phyloP scores from a whole-genome alignment of 2,329 filamentous ascomycete species.

The Fusarium fujikuroi region DNA sequence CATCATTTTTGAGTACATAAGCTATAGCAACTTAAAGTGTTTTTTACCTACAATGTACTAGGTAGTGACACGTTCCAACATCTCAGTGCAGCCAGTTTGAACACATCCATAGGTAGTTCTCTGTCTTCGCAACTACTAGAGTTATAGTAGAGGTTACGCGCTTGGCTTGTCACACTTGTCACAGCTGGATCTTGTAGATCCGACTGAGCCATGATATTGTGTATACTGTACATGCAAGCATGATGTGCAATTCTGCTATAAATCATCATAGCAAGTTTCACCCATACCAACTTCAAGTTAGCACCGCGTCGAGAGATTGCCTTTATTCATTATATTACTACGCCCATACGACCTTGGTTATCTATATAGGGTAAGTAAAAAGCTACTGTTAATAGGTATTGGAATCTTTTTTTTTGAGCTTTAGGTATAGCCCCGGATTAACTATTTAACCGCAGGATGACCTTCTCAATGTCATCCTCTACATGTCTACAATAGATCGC shows the following conservation, averaged over 20 bases:
- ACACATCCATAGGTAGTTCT: too few relatives aligned
- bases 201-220: not conserved
- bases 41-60: not conserved
- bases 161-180: not conserved
- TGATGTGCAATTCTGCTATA: too few relatives aligned
- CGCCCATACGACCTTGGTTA: not conserved
- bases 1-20: not conserved
- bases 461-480: not conserved
- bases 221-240: not conserved
- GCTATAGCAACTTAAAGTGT: not conserved
- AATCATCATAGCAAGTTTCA: not conserved
- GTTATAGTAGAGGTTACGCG: not conserved
- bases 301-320: too few relatives aligned
- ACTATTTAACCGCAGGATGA: slow-evolving; percentile 6
- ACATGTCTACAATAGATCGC: slow-evolving; percentile 27
- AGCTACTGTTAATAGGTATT: not conserved
- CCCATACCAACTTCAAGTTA: not conserved
- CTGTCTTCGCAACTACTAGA: not conserved
- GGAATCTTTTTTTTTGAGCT: not conserved
- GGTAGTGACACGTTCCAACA: too few relatives aligned
- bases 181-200: not conserved
- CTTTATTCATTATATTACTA: not conserved
- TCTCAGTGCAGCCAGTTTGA: not conserved
- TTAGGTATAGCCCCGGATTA: not conserved
- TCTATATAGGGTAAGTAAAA: not conserved